Evolutionary conservation across 257 asterid species (phyloP).

Genomic region (Oldenlandia corymbosa): DNA sequence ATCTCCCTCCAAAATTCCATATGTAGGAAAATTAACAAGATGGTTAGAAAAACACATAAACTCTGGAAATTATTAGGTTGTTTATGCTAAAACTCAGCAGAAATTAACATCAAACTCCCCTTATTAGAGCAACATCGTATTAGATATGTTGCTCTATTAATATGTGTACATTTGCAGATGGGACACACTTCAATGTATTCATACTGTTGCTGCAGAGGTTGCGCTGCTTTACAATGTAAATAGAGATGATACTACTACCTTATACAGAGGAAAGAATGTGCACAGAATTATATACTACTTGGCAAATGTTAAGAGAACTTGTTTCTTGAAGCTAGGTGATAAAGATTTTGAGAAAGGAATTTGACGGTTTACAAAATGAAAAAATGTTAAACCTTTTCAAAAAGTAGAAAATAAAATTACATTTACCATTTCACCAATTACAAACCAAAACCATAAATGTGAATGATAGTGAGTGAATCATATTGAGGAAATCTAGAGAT

Average conservation of each 20-base stretch:
- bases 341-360: too few relatives aligned
- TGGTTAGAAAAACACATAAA: slow-evolving; percentile 30
- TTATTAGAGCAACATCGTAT: slow-evolving; percentile 14
- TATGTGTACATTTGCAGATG: background rate
- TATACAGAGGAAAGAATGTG: background rate
- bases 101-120: background rate
- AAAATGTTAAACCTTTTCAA: too few relatives aligned
- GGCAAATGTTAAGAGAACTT: too few relatives aligned
- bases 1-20: slow-evolving; percentile 21
- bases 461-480: background rate
- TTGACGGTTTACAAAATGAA: too few relatives aligned
- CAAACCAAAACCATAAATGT: too few relatives aligned
- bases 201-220: background rate
- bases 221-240: background rate
- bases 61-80: slow-evolving; percentile 50
- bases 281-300: too few relatives aligned
- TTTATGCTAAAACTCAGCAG: slow-evolving; percentile 25
- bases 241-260: too few relatives aligned
- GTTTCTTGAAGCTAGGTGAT: too few relatives aligned
- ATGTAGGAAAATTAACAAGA: slow-evolving; percentile 22
- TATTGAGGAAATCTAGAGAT: too few relatives aligned
- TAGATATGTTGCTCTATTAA: slow-evolving; percentile 13
- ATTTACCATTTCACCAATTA: too few relatives aligned
- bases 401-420: too few relatives aligned
- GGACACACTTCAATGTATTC: background rate